phyloP scores from a whole-genome alignment of 2,329 filamentous ascomycete species.

The Fusarium aywerte region DNA sequence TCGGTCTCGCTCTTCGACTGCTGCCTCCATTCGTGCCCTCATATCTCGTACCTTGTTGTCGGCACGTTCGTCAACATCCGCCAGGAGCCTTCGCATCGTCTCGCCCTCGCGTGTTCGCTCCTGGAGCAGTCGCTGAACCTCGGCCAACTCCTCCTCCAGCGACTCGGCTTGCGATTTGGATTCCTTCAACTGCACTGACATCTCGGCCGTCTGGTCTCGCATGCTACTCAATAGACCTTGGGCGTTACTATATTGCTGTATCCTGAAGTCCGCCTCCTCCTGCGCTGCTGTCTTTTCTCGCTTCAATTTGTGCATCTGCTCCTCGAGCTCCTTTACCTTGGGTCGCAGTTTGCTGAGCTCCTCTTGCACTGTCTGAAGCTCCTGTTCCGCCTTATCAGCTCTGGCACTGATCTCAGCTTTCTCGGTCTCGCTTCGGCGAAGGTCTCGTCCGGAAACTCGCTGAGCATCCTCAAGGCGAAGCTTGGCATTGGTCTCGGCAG shows the following conservation, averaged over 20 bases:
- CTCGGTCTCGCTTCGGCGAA: slow-evolving; percentile 80
- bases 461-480: slow-evolving; percentile 83
- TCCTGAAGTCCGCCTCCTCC: slow-evolving; percentile 86
- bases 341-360: slow-evolving; percentile 75
- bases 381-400: slow-evolving; percentile 75
- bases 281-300: slow-evolving; percentile 74
- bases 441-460: slow-evolving; percentile 77
- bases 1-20: slow-evolving; percentile 92
- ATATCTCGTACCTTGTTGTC: slow-evolving; percentile 88
- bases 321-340: slow-evolving; percentile 74
- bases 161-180: slow-evolving; percentile 82
- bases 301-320: slow-evolving; percentile 74
- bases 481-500: slow-evolving; percentile 76
- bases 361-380: slow-evolving; percentile 77
- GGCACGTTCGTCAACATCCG: slow-evolving; percentile 85
- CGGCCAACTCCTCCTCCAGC: slow-evolving; percentile 89
- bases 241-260: slow-evolving; percentile 84
- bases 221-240: slow-evolving; percentile 90
- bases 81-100: slow-evolving; percentile 90
- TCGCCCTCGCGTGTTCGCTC: slow-evolving; percentile 93
- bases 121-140: slow-evolving; percentile 84
- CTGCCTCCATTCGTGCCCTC: slow-evolving; percentile 86
- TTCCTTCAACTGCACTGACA: slow-evolving; percentile 92
- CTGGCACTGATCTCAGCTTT: slow-evolving; percentile 80
- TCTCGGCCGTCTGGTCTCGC: slow-evolving; percentile 90